These are phyloP conservation scores for Ogataea hybrid DNA, from an alignment of 1,139 yeast species.

Conservation along the genomic window DNA sequence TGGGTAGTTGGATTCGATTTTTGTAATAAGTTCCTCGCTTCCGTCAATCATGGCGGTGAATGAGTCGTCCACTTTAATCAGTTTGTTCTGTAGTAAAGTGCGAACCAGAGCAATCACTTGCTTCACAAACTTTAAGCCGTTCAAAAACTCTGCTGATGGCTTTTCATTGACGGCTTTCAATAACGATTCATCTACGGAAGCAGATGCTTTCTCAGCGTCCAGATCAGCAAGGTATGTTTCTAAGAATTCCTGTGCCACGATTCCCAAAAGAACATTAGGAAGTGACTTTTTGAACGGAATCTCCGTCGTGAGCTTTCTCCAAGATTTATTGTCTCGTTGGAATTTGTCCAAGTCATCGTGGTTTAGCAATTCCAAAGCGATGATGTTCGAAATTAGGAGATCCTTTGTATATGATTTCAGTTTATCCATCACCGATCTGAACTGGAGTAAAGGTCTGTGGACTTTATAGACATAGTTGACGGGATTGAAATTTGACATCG, in stretches of 20 bases:
- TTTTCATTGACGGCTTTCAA: constrained; percentile 18
- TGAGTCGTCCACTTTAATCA: constrained; percentile 17
- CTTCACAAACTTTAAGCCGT: constrained; percentile 23
- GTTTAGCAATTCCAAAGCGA: constrained; percentile 48
- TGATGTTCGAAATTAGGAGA: constrained; percentile 53
- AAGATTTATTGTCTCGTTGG: constrained; percentile 43
- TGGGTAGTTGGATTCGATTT: constrained; percentile 14
- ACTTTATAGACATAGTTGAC: constrained; percentile 25
- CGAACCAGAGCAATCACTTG: constrained; percentile 24
- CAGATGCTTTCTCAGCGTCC: constrained; percentile 13
- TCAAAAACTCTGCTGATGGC: constrained; percentile 20
- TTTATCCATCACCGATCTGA: constrained; percentile 64
- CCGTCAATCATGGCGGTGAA: constrained; percentile 14
- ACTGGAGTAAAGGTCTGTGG: constrained; percentile 37
- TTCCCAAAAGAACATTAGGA: constrained; percentile 40
- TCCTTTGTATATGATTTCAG: constrained; percentile 52
- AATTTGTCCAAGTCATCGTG: constrained; percentile 46
- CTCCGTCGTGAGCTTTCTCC: constrained; percentile 55
- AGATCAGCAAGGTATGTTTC: constrained; percentile 24
- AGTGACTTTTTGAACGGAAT: constrained; percentile 59
- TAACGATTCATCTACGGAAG: constrained; percentile 13
- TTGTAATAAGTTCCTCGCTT: constrained; percentile 19
- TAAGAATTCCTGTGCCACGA: constrained; percentile 37
- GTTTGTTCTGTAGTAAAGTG: constrained; percentile 11
- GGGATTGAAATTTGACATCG: constrained; percentile 18